Evolutionary conservation across 306 rosid genomes (phyloP).

Genomic region (Medicago arabica): DNA sequence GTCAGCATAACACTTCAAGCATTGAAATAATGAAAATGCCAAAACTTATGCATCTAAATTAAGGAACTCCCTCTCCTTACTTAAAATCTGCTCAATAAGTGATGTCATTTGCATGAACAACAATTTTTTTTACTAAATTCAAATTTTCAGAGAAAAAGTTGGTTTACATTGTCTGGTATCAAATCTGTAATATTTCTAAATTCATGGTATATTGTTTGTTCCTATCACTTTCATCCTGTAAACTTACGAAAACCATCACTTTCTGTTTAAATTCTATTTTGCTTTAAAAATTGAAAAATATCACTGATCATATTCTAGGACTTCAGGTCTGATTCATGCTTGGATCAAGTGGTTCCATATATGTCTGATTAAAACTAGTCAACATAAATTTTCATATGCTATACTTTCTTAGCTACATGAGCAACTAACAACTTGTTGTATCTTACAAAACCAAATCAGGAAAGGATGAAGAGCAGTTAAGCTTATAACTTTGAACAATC

Average conservation of each 20-base stretch:
- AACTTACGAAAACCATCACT: constrained; percentile 7
- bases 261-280: constrained; percentile 33
- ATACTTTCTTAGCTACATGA: constrained; percentile 38
- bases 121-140: constrained; percentile 12
- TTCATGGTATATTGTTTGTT: constrained; percentile 2
- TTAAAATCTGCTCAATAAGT: constrained; percentile 30
- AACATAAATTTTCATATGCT: constrained; percentile 25
- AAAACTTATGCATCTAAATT: constrained; percentile 43
- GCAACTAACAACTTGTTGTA: constrained; percentile 40
- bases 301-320: constrained; percentile 4
- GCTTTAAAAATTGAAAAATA: constrained; percentile 11
- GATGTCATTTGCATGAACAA: constrained; percentile 36
- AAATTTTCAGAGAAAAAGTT: constrained; percentile 13
- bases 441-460: constrained; percentile 47
- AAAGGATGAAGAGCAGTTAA: constrained; percentile 49
- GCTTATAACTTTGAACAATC: constrained; percentile 38
- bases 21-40: constrained; percentile 45
- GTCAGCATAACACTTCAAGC: constrained; percentile 42
- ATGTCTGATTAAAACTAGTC: neutral
- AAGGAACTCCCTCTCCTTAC: constrained; percentile 41
- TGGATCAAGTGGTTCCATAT: neutral
- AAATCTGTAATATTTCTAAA: neutral
- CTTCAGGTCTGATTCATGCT: neutral
- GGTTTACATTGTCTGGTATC: neutral
- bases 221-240: constrained; percentile 9